Evolutionary conservation across 805 yeast genomes (phyloP).

Genomic region (Cyberlindnera mycetangii): DNA sequence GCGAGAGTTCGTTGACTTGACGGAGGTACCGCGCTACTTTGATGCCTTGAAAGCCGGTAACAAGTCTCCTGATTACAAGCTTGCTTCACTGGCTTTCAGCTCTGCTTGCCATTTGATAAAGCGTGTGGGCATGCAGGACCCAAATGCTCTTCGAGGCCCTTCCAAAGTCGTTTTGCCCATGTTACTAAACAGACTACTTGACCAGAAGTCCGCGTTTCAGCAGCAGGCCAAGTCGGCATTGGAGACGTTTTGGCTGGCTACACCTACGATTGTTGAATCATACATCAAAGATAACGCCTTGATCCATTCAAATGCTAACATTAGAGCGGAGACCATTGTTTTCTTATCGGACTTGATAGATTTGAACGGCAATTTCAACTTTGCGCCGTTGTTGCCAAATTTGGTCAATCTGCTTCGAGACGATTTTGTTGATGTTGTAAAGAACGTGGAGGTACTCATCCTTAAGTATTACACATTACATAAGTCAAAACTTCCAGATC

Average conservation of each 20-base stretch:
- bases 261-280: conserved; percentile 45
- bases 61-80: conserved; percentile 36
- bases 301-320: conserved; percentile 33
- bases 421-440: conserved; percentile 25
- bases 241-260: conserved; percentile 53
- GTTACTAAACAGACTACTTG: conserved; percentile 45
- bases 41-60: conserved; percentile 47
- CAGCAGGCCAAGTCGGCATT: conserved; percentile 49
- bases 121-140: conserved; percentile 56
- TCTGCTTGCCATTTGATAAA: conserved; percentile 55
- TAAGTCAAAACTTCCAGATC: conserved; percentile 16
- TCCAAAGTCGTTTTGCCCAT: conserved; percentile 49
- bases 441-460: conserved; percentile 26
- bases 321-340: conserved; percentile 42
- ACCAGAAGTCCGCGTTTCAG: conserved; percentile 35
- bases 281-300: conserved; percentile 44
- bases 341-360: conserved; percentile 44
- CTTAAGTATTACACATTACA: conserved; percentile 25
- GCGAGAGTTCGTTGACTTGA: conserved; percentile 49
- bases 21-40: conserved; percentile 47
- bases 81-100: conserved; percentile 44
- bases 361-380: conserved; percentile 33
- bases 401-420: conserved; percentile 27
- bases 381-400: conserved; percentile 27
- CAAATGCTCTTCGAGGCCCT: conserved; percentile 38